Conservation (phyloP, 2,329 filamentous ascomycete species). For the Graphilbum sp. region DNA sequence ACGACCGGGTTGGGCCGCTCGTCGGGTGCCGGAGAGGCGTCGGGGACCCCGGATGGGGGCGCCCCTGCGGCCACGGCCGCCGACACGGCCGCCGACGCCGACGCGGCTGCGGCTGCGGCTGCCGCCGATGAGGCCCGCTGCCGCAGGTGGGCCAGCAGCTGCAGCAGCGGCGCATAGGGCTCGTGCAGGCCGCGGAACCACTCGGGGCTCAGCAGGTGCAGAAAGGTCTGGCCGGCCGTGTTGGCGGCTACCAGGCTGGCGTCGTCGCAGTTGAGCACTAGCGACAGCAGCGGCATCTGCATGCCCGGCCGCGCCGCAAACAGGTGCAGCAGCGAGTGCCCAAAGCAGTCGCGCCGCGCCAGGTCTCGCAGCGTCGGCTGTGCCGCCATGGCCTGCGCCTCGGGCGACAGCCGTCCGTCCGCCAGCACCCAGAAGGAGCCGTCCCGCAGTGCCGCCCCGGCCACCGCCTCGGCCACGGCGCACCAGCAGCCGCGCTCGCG, state of each 20-base stretch:
- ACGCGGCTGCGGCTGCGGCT: neutral
- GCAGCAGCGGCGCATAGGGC: constrained; percentile 12
- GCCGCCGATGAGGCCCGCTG: neutral
- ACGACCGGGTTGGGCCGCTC: neutral
- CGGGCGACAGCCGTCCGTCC: constrained; percentile 14
- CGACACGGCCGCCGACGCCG: neutral
- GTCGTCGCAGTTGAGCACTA: constrained; percentile 10
- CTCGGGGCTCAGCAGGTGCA: constrained; percentile 23
- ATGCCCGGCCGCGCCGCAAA: constrained; percentile 22
- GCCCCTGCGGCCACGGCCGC: neutral
- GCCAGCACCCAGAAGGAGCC: constrained; percentile 14
- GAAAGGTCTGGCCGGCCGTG: constrained; percentile 29
- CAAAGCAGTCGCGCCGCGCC: constrained; percentile 23
- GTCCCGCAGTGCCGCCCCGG: constrained; percentile 5
- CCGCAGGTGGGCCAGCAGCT: constrained; percentile 15
- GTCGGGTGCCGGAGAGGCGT: too few species aligned
- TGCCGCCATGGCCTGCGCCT: constrained; percentile 10
- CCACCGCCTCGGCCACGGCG: constrained; percentile 14
- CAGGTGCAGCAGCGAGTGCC: constrained; percentile 31
- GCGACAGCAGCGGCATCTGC: constrained; percentile 14
- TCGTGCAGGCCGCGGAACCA: constrained; percentile 17
- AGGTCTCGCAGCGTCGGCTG: constrained; percentile 10
- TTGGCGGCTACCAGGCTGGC: constrained; percentile 18
- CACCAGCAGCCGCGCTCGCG: constrained; percentile 16
- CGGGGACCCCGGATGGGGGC: neutral